Evolutionary conservation across 1,139 yeast genomes (phyloP).

Genomic region (Pneumocystis oryctolagi): DNA sequence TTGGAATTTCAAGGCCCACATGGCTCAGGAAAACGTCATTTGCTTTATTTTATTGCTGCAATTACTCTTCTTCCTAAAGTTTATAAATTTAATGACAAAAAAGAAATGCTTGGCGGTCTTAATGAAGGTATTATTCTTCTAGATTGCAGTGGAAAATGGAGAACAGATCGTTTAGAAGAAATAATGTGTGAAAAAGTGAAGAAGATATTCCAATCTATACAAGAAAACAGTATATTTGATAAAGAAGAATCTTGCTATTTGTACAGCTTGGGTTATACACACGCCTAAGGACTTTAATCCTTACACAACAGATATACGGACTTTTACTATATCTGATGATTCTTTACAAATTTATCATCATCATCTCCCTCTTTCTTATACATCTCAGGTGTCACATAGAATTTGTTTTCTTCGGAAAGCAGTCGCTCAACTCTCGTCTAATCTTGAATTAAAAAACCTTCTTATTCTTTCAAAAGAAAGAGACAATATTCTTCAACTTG

Average conservation of each 20-base stretch:
- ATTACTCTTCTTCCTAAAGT: conserved; percentile 3
- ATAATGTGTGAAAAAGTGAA: conserved; percentile 3
- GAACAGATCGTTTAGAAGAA: conserved; percentile 3
- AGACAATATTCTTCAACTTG: neutral
- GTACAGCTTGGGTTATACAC: neutral
- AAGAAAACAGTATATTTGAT: neutral
- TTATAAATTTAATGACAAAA: neutral
- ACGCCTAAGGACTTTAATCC: neutral
- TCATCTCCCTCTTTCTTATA: neutral
- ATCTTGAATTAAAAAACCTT: neutral
- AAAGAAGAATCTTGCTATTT: neutral
- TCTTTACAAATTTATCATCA: neutral
- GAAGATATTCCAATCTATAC: neutral
- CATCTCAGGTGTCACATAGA: neutral
- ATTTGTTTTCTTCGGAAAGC: neutral
- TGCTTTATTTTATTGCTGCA: conserved; percentile 7
- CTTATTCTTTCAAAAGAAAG: neutral
- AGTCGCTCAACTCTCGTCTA: neutral
- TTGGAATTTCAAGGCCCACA: conserved; percentile 7
- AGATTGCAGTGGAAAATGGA: conserved; percentile 10
- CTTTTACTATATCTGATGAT: neutral
- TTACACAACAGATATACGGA: neutral
- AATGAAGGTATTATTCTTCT: conserved; percentile 4
- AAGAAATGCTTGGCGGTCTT: neutral
- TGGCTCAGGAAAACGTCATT: conserved; percentile 12